Percentiles rank a stretch among this genome's conserved stretches.
These are phyloP conservation scores for Claviceps maximensis DNA, from an alignment of 2,329 filamentous ascomycete species.

Conservation along the genomic window DNA sequence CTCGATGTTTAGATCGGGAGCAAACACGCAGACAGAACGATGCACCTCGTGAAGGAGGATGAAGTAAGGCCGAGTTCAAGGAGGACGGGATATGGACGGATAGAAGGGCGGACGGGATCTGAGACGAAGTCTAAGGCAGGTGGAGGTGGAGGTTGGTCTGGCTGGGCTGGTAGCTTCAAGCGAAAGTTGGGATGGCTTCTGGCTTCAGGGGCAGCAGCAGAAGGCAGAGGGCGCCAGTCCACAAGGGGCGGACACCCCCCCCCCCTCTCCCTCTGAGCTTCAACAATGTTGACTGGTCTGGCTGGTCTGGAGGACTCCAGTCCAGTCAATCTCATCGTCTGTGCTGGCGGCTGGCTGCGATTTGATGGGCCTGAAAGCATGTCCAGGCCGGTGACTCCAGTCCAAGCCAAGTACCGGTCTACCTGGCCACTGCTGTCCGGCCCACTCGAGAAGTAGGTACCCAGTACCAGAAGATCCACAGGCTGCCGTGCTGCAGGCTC, in stretches of 20 bases:
- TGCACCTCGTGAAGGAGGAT: conserved; percentile 4
- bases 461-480: no score
- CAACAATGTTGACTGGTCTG: no score
- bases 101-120: conserved; percentile 6
- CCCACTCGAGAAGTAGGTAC: no score
- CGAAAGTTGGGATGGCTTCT: conserved; percentile 1
- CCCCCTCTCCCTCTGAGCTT: no score
- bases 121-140: conserved; percentile 2
- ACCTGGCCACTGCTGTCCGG: no score
- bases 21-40: conserved; percentile 1
- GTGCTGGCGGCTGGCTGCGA: not conserved
- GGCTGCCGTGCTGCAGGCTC: no score
- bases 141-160: conserved; percentile 3
- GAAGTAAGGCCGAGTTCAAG: conserved; percentile 1
- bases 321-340: no score
- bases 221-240: not conserved
- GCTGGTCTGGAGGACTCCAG: no score
- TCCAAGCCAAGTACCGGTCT: no score
- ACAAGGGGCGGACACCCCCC: no score
- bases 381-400: no score
- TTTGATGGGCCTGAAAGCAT: conserved; percentile 11
- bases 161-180: no score
- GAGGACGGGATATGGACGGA: conserved; percentile 4
- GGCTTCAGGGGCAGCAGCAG: conserved; percentile 20
- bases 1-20: not conserved